phyloP scores from a whole-genome alignment of 129 eudicot genomes.

The Artemisia tridentata region DNA sequence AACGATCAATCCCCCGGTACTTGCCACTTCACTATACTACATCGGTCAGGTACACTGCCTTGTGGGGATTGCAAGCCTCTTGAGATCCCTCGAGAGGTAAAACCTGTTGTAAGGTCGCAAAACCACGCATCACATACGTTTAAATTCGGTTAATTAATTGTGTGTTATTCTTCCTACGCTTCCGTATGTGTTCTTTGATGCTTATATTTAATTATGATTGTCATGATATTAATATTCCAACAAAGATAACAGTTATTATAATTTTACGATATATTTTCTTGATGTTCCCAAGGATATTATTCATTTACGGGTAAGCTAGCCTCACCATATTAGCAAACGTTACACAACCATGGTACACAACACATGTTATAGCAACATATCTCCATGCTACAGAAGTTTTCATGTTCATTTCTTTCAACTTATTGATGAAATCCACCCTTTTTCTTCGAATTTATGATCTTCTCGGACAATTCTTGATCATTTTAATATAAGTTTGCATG shows the following conservation, averaged over 20 bases:
- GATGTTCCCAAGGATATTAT: neutral
- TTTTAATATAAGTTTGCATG: conserved; percentile 49
- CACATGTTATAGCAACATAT: conserved; percentile 33
- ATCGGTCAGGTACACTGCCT: no score
- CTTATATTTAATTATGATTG: no score
- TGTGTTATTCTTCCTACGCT: no score
- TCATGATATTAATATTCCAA: no score
- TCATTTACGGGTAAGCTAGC: conserved; percentile 10
- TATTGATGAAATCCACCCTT: conserved; percentile 22
- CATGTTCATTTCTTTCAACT: conserved; percentile 27
- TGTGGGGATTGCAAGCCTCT: no score
- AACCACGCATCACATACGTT: no score
- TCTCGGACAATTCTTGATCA: conserved; percentile 43
- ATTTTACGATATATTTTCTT: neutral
- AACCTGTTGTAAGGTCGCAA: no score
- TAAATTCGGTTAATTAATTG: no score
- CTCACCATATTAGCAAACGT: conserved; percentile 22
- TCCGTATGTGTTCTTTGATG: no score
- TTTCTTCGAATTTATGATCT: conserved; percentile 21
- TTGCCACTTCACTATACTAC: no score
- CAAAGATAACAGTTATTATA: neutral
- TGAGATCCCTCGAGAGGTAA: no score
- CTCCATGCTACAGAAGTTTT: conserved; percentile 25
- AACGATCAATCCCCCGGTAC: no score
- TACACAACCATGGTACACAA: conserved; percentile 32